phyloP scores from a whole-genome alignment of 2,329 filamentous ascomycete species.

The Diaporthe amygdali region DNA sequence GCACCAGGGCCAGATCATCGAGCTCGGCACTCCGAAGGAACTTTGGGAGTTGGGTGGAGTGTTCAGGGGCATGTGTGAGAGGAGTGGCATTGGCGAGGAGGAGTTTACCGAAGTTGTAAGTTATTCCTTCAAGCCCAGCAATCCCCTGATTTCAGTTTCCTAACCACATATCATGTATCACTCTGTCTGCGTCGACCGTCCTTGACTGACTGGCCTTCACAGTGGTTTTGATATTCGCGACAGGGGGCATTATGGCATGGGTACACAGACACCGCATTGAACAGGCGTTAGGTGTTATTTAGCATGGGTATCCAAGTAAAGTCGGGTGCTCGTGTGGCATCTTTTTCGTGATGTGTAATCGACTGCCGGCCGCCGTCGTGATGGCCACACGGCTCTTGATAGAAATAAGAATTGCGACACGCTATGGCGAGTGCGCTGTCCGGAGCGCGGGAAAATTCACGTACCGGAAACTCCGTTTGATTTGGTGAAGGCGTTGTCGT shows the following conservation, averaged over 20 bases:
- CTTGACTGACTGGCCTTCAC: background rate
- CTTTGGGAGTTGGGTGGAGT: conserved; percentile 68
- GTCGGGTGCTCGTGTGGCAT: background rate
- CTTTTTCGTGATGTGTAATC: no score
- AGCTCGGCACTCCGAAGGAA: conserved; percentile 65
- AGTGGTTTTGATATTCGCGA: background rate
- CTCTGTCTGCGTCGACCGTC: background rate
- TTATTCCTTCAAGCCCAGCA: background rate
- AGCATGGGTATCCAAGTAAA: background rate
- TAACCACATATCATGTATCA: no score
- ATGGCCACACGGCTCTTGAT: background rate
- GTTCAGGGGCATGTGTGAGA: conserved; percentile 88
- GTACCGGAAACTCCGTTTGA: background rate
- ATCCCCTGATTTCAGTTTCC: background rate
- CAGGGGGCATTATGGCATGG: background rate
- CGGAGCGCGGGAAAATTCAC: background rate
- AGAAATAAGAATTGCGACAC: background rate
- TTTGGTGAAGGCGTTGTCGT: no score
- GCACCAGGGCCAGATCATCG: conserved; percentile 71
- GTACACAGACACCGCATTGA: background rate
- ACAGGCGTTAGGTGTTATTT: background rate
- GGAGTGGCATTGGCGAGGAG: conserved; percentile 73
- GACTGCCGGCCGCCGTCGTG: background rate
- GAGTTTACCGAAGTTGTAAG: conserved; percentile 37
- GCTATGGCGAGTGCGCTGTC: background rate